Evolutionary conservation across 495 filamentous ascomycete genomes (phyloP), one percentile per base, ranked within the genome.

Genomic region (Darksidea phi): DNA sequence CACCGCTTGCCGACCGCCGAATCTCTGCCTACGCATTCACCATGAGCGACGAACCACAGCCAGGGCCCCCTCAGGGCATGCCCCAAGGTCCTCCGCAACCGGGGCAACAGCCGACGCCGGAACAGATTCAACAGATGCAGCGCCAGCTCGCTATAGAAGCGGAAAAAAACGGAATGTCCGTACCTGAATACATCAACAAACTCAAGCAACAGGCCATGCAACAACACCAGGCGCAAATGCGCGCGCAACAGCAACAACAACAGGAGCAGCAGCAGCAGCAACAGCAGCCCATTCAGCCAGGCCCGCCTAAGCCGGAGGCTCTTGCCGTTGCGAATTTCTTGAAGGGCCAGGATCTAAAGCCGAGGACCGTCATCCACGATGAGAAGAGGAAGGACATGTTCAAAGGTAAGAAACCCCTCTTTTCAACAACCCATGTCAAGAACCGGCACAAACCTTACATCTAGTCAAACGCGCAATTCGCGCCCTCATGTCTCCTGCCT

Each of bases 371-470:
- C 76, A 95, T 99, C 58, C 79, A 96, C 65, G 91, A 97, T 67
- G 95, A 94, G 62, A 93, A 97, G 78, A 82, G 95, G 58, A 97
- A 96, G 77, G 93, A 99, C 63, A 91, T 99, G 86, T 97, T 99
- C 76, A 89, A 88, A 81, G 88, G 93, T 96, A 67, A 32, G 63
- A 5, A 6, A 0, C 46, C 41, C 12, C 21, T 17, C 48, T 23
- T 18, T 8, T 24, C n/a, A 26, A 15, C 17, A 34, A 6, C 21
- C 26, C 28, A 26, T 20, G 21, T 23, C 25, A 13, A 34, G 13
- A n/a, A 21, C 15, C 17, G 21, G 34, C 24, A 20, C 13, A 32
- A 25, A 58, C 57, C 57, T 51, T 62, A 26, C 41, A 25, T 20
- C 54, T 63, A 96, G 95, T 99, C 73, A 99, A 99, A 80, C 90